These are phyloP conservation scores for Orbilia brochopaga DNA, from an alignment of 2,329 filamentous ascomycete genomes.

Conservation along the genomic window DNA sequence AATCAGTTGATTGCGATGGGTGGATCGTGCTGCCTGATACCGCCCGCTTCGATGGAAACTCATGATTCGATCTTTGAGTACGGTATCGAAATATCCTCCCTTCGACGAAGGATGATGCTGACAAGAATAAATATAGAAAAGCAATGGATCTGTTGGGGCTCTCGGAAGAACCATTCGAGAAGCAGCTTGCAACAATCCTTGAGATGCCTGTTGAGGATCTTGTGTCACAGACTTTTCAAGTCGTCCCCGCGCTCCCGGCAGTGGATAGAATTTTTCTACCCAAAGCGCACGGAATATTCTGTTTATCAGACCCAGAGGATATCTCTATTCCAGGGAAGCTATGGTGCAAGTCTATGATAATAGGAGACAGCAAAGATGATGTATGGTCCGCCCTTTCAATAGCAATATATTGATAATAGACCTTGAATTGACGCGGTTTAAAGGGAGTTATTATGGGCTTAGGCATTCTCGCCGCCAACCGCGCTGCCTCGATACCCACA, in stretches of 20 bases:
- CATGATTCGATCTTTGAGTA: slow-evolving; percentile 47
- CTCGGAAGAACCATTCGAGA: slow-evolving; percentile 30
- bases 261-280: slow-evolving; percentile 35
- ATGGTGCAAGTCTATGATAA: slow-evolving; percentile 38
- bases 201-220: slow-evolving; percentile 33
- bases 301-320: slow-evolving; percentile 41
- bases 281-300: slow-evolving; percentile 42
- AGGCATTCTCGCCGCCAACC: slow-evolving; percentile 23
- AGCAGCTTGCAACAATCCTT: slow-evolving; percentile 19
- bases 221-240: slow-evolving; percentile 33
- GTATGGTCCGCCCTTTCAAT: slow-evolving; percentile 3
- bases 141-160: slow-evolving; percentile 30
- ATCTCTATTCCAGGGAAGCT: slow-evolving; percentile 37
- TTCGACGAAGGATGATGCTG: slow-evolving; percentile 1
- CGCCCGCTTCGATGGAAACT: slow-evolving; percentile 33
- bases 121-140: slow-evolving; percentile 16
- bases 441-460: slow-evolving; percentile 45
- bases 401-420: neutral
- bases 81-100: neutral
- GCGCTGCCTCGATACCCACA: slow-evolving; percentile 24
- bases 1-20: slow-evolving; percentile 41
- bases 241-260: slow-evolving; percentile 32
- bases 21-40: slow-evolving; percentile 41
- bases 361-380: slow-evolving; percentile 43
- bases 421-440: neutral